Base-by-base conservation (phyloP, 768 basidiomycete species). In the Psilocybe tampanensis region DNA sequence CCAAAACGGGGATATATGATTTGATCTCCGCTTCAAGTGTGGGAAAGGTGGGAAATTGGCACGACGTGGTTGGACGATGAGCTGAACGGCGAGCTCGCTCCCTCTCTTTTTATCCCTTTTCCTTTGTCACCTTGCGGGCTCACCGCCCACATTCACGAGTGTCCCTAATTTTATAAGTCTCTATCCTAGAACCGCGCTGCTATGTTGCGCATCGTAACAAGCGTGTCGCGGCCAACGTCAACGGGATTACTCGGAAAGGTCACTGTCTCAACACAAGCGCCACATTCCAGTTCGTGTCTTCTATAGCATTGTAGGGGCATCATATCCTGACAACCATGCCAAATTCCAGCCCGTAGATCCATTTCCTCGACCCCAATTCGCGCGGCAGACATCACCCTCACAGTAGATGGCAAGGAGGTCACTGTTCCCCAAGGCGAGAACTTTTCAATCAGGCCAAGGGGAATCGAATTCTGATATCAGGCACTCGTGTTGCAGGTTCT, bases 321-420 rank as follows among this genome's bases (percentile, higher is more conserved):
- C 39, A 32, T 33, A 22, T 18, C 53, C 54, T 59, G 22, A 64
- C 26, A 36, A 34, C 47, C 24, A 34, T 44, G 53, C 52, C 34
- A 18, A 19, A 34, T 22, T 62, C 9, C 49, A 89, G 89, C 79
- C 66, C 80, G 80, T 59, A 79, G 88, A 58, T 76, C 80, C 32
- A 81, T 92, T 68, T 76, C 87, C 11, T 88, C 91, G 36, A 83
- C 88, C 1, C 81, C 89, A 17, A 71, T 80, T 56, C 79, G 83
- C 55, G 81, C 80, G 65, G 89, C 89, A 44, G 90, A 94, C 63
- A 89, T 98, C 64, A 96, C 94, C 29, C 76, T 98, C 26, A 96
- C 95, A 1, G 89, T 98, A 41, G 95, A 99, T 73, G 96, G 96
- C 61, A 97, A 95, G 75, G 90, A 95, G 76, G 95, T 99, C 19